Conservation (phyloP, 805 yeast genomes). For the Ogataea allantospora region DNA sequence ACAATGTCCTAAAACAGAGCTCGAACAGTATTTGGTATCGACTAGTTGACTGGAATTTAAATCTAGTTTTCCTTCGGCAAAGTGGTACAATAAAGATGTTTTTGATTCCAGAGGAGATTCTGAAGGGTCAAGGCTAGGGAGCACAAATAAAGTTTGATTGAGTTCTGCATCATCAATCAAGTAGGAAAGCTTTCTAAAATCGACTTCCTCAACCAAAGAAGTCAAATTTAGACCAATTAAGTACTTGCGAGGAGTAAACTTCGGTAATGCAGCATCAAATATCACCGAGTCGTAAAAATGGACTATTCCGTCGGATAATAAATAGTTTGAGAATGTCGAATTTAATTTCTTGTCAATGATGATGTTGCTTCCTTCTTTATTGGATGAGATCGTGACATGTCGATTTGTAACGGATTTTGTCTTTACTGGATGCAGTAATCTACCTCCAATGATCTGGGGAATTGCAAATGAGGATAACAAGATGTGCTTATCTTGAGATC, state of each 20-base stretch:
- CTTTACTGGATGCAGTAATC: conserved; percentile 18
- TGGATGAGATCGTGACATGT: conserved; percentile 21
- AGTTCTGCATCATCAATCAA: conserved; percentile 53
- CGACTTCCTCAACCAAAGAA: conserved; percentile 66
- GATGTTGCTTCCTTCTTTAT: conserved; percentile 35
- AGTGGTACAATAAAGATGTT: conserved; percentile 58
- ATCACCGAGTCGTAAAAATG: conserved; percentile 44
- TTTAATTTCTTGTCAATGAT: conserved; percentile 33
- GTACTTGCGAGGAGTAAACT: conserved; percentile 55
- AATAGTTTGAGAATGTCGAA: conserved; percentile 39
- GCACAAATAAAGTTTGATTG: conserved; percentile 62
- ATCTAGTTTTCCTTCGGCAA: conserved; percentile 46
- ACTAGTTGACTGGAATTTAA: conserved; percentile 40
- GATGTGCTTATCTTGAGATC: conserved; percentile 28
- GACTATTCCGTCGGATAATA: conserved; percentile 47
- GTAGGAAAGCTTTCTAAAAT: conserved; percentile 53
- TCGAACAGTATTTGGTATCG: conserved; percentile 49
- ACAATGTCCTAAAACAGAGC: conserved; percentile 60
- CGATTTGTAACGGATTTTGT: conserved; percentile 30
- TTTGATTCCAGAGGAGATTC: conserved; percentile 21
- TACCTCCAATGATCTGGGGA: conserved; percentile 47
- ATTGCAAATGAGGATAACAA: conserved; percentile 37
- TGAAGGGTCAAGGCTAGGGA: conserved; percentile 39
- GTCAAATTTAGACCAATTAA: conserved; percentile 58
- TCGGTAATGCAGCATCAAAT: conserved; percentile 24